Percentiles rank a stretch among this genome's conserved stretches.
phyloP scores from a whole-genome alignment of 2,329 filamentous ascomycete genomes.

The Monosporascus sp. region DNA sequence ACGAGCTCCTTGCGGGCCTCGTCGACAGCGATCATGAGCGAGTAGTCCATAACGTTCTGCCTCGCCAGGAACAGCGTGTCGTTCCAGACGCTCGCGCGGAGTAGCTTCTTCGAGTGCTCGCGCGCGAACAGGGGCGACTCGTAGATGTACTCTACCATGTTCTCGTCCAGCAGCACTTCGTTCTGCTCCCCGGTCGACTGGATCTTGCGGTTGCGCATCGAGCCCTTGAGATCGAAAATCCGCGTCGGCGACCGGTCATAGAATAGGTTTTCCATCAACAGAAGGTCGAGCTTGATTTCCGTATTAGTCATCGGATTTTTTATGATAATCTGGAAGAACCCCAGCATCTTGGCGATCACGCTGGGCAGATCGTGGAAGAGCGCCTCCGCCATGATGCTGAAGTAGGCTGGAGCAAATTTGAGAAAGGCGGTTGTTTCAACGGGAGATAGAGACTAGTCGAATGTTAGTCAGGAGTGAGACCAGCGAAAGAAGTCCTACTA shows the following conservation, averaged over 20 bases:
- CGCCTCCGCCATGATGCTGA: slow-evolving; percentile 93
- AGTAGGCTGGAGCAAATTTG: slow-evolving; percentile 93
- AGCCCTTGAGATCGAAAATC: slow-evolving; percentile 94
- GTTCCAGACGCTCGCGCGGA: slow-evolving; percentile 91
- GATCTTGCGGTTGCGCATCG: slow-evolving; percentile 97
- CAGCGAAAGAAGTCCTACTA: not conserved
- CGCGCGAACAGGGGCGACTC: slow-evolving; percentile 92
- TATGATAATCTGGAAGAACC: slow-evolving; percentile 95
- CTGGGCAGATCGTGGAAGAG: slow-evolving; percentile 93
- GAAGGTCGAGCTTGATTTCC: slow-evolving; percentile 89
- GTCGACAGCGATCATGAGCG: slow-evolving; percentile 95
- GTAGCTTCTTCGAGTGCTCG: slow-evolving; percentile 91
- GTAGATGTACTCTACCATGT: slow-evolving; percentile 99
- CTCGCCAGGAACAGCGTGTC: slow-evolving; percentile 92
- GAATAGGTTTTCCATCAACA: slow-evolving; percentile 97
- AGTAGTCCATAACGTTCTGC: slow-evolving; percentile 99
- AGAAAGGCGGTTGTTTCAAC: slow-evolving; percentile 93
- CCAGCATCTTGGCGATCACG: slow-evolving; percentile 98
- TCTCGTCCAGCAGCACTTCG: slow-evolving; percentile 94
- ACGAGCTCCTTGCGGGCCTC: slow-evolving; percentile 85
- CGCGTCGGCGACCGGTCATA: slow-evolving; percentile 88
- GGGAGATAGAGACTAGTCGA: slow-evolving; percentile 67
- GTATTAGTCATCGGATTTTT: slow-evolving; percentile 88
- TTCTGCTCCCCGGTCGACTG: slow-evolving; percentile 93
- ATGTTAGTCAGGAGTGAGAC: slow-evolving; percentile 34